A percentile compares a stretch with the other conserved stretches of the same genome.
Evolutionary conservation across 306 rosid species (phyloP).

Genomic region (Psophocarpus tetragonolobus): DNA sequence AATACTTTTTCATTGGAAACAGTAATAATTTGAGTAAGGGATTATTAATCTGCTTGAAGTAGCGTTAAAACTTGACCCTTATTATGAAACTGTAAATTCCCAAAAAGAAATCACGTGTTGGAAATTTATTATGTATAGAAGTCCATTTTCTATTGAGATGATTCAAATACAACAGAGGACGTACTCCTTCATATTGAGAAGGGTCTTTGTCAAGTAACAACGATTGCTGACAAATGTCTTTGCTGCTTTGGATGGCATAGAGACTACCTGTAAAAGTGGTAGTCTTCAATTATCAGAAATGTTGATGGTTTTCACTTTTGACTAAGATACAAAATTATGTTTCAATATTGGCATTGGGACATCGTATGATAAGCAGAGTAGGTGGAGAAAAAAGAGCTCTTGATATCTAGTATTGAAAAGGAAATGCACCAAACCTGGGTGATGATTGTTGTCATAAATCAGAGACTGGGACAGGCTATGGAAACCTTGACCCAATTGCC

Average conservation of each 20-base stretch:
- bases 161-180: background rate
- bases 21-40: background rate
- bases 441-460: slow-evolving; percentile 35
- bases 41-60: background rate
- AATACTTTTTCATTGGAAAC: background rate
- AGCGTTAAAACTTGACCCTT: background rate
- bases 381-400: slow-evolving; percentile 26
- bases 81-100: background rate
- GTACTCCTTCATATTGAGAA: slow-evolving; percentile 39
- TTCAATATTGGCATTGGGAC: background rate
- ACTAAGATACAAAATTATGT: slow-evolving; percentile 16
- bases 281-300: slow-evolving; percentile 5
- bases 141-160: background rate
- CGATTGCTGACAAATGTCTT: slow-evolving; percentile 43
- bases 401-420: background rate
- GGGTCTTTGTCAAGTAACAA: slow-evolving; percentile 36
- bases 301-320: background rate
- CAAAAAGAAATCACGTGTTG: background rate
- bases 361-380: background rate
- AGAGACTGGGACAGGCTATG: slow-evolving; percentile 24
- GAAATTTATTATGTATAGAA: background rate
- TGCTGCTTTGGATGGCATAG: slow-evolving; percentile 25
- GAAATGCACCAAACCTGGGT: slow-evolving; percentile 55
- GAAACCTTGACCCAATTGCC: slow-evolving; percentile 36
- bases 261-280: slow-evolving; percentile 33